Evolutionary conservation across 169 alveolate genomes (phyloP).

Genomic region (Cryptosporidium sp.): DNA sequence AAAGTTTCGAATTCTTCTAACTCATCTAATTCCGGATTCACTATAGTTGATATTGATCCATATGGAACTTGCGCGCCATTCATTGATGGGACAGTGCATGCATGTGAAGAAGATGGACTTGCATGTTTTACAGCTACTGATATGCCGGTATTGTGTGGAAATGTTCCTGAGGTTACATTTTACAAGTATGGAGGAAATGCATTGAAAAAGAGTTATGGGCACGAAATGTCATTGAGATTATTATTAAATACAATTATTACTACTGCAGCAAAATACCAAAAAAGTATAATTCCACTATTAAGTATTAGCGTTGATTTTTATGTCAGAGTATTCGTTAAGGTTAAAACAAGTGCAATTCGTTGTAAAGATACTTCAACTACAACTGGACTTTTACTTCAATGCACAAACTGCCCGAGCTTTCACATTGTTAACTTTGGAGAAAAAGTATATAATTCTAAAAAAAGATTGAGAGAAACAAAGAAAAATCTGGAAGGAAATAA

Average conservation of each 20-base stretch:
- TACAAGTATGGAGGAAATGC: constrained; percentile 94
- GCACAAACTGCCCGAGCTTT: constrained; percentile 86
- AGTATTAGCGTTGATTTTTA: constrained; percentile 94
- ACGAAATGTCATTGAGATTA: constrained; percentile 91
- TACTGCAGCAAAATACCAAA: constrained; percentile 91
- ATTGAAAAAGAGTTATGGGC: constrained; percentile 88
- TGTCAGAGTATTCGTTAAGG: constrained; percentile 91
- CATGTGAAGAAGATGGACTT: constrained; percentile 91
- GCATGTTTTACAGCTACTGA: constrained; percentile 94
- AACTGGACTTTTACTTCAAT: constrained; percentile 87
- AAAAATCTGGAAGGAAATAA: background rate
- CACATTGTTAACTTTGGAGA: constrained; percentile 83
- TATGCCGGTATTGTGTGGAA: constrained; percentile 96
- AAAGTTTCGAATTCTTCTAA: constrained; percentile 80
- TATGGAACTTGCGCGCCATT: constrained; percentile 94
- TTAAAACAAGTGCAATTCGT: constrained; percentile 85
- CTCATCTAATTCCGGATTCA: constrained; percentile 79
- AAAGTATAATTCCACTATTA: constrained; percentile 89
- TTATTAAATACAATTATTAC: constrained; percentile 88
- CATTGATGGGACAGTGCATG: constrained; percentile 91
- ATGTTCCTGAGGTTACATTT: constrained; percentile 92
- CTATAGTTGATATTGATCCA: constrained; percentile 94
- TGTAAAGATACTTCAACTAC: constrained; percentile 88
- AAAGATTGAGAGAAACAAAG: constrained; percentile 32
- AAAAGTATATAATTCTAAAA: constrained; percentile 13